Evolutionary conservation across 1,284 basidiomycete genomes (phyloP).

Genomic region (Rhodotorula sp.): DNA sequence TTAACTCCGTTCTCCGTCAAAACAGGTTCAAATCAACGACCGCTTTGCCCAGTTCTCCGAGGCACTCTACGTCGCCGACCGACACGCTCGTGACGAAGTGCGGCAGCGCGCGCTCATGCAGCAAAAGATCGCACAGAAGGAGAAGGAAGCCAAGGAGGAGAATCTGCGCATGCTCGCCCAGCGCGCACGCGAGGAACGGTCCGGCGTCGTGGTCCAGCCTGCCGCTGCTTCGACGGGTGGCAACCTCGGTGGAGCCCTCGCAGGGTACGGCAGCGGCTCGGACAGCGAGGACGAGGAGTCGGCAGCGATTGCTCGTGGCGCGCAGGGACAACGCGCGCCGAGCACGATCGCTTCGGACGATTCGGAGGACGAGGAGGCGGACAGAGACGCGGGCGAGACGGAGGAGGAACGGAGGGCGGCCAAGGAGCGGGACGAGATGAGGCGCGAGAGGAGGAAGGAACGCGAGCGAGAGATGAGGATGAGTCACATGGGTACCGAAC

Average conservation of each 20-base stretch:
- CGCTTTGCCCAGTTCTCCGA: slow-evolving; percentile 99
- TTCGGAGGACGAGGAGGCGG: slow-evolving; percentile 46
- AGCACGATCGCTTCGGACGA: slow-evolving; percentile 22
- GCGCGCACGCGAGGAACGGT: slow-evolving; percentile 88
- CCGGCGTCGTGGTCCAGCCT: slow-evolving; percentile 60
- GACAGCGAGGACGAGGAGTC: slow-evolving; percentile 28
- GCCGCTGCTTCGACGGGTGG: slow-evolving; percentile 45
- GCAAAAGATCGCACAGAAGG: slow-evolving; percentile 95
- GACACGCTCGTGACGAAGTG: slow-evolving; percentile 97
- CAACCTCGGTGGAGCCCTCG: slow-evolving; percentile 71
- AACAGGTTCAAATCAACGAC: slow-evolving; percentile 92
- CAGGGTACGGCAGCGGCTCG: slow-evolving; percentile 64
- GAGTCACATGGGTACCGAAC: slow-evolving; percentile 98
- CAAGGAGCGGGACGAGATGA: slow-evolving; percentile 82
- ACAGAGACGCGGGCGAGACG: slow-evolving; percentile 49
- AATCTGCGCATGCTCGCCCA: slow-evolving; percentile 90
- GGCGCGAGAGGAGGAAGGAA: slow-evolving; percentile 85
- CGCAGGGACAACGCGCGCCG: slow-evolving; percentile 15
- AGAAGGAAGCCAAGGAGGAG: slow-evolving; percentile 96
- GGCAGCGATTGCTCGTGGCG: slow-evolving; percentile 12
- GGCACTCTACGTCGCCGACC: slow-evolving; percentile 91
- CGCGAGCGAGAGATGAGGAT: slow-evolving; percentile 96
- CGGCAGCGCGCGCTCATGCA: slow-evolving; percentile 95
- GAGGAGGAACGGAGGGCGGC: slow-evolving; percentile 78
- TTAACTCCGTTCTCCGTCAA: too few species aligned